Conservation (phyloP, 495 filamentous ascomycete genomes). For the Daldinia grandis region DNA sequence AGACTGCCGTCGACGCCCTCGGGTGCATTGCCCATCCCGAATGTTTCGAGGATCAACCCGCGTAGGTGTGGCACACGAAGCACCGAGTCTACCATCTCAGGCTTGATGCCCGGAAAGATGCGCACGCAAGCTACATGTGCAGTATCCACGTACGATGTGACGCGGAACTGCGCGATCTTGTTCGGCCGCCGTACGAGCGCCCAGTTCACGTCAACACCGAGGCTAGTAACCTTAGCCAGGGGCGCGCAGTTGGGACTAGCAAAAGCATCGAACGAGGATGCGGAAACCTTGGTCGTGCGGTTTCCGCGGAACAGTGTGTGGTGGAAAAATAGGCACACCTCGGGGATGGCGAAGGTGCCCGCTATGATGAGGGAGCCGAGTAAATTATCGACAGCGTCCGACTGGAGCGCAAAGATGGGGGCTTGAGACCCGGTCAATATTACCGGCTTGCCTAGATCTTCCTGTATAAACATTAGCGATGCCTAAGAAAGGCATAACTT, state of each 20-base stretch:
- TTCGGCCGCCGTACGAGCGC: conserved; percentile 78
- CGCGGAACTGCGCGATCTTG: conserved; percentile 74
- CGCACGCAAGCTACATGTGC: conserved; percentile 90
- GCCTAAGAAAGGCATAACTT: neutral
- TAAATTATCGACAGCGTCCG: conserved; percentile 95
- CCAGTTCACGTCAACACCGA: conserved; percentile 87
- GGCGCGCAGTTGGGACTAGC: conserved; percentile 83
- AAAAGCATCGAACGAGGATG: conserved; percentile 87
- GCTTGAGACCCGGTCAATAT: conserved; percentile 92
- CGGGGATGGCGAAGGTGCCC: conserved; percentile 94
- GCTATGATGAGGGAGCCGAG: conserved; percentile 92
- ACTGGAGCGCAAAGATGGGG: conserved; percentile 91
- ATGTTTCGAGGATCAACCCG: conserved; percentile 91
- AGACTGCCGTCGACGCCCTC: conserved; percentile 83
- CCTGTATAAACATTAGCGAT: conserved; percentile 36
- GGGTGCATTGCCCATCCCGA: conserved; percentile 94
- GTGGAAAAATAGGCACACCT: conserved; percentile 96
- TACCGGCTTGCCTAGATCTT: conserved; percentile 89
- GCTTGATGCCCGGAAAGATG: conserved; percentile 95
- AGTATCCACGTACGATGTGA: conserved; percentile 82
- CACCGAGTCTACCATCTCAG: conserved; percentile 93
- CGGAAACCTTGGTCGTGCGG: conserved; percentile 86
- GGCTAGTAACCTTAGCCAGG: conserved; percentile 79
- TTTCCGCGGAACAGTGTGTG: conserved; percentile 93
- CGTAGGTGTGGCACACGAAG: conserved; percentile 78